phyloP scores from a whole-genome alignment of 2,329 filamentous ascomycete genomes.

The Setomelanomma holmii region DNA sequence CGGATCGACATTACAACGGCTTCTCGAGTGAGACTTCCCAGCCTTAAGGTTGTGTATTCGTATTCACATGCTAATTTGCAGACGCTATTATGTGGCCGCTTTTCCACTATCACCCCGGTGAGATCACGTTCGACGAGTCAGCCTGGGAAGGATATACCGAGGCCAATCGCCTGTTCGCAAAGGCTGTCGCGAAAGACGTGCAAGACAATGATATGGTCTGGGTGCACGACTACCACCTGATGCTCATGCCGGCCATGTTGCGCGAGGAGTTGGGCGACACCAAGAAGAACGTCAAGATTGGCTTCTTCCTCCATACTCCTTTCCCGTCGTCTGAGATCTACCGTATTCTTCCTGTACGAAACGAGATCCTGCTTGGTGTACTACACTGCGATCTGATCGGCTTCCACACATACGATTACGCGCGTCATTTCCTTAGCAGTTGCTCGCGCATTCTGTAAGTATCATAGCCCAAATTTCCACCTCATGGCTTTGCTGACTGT shows the following conservation, averaged over 20 bases:
- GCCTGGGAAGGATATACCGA: constrained; percentile 93
- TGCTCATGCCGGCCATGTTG: constrained; percentile 95
- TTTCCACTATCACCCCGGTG: constrained; percentile 97
- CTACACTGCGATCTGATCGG: constrained; percentile 94
- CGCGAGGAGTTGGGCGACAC: constrained; percentile 82
- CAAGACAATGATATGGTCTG: constrained; percentile 94
- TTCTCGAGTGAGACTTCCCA: constrained; percentile 77
- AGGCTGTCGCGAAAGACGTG: constrained; percentile 84
- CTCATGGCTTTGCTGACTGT: background rate
- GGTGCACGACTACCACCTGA: constrained; percentile 98
- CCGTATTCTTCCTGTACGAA: constrained; percentile 89
- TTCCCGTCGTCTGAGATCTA: constrained; percentile 98
- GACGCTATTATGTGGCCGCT: constrained; percentile 98
- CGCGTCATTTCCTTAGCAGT: constrained; percentile 94
- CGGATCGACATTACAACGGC: constrained; percentile 96
- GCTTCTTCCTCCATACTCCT: constrained; percentile 96
- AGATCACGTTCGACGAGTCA: constrained; percentile 96
- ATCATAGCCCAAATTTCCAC: background rate
- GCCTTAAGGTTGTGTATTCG: background rate
- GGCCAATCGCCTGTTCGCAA: constrained; percentile 90
- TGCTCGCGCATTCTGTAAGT: constrained; percentile 89
- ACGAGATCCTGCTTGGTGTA: constrained; percentile 84
- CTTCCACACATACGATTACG: constrained; percentile 99
- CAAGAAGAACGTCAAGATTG: constrained; percentile 94
- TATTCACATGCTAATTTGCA: constrained; percentile 11